These are phyloP conservation scores for Knoxia roxburghii DNA, from an alignment of 257 asterid genomes.

Conservation along the genomic window DNA sequence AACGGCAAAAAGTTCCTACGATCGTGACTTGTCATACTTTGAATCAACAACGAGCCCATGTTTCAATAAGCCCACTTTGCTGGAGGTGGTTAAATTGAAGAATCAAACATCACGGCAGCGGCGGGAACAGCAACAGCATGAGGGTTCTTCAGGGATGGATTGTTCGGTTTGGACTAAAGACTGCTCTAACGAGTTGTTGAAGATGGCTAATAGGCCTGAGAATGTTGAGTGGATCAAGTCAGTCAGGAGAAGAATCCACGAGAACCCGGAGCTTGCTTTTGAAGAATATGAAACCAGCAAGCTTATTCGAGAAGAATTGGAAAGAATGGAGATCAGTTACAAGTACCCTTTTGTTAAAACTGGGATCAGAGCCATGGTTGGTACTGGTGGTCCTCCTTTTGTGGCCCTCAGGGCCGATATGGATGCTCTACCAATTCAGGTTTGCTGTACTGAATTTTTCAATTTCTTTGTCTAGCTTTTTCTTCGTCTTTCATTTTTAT, in stretches of 20 bases:
- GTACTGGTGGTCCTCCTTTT: constrained; percentile 74
- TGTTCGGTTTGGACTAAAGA: constrained; percentile 45
- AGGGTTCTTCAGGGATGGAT: constrained; percentile 10
- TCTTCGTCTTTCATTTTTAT: background rate
- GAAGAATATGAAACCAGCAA: constrained; percentile 69
- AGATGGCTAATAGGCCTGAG: constrained; percentile 34
- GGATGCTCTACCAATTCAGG: constrained; percentile 99
- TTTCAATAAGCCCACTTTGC: constrained; percentile 3
- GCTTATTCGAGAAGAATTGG: constrained; percentile 60
- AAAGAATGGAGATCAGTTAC: constrained; percentile 46
- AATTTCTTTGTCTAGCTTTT: background rate
- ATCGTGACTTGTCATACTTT: constrained; percentile 36
- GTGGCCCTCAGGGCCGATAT: constrained; percentile 91
- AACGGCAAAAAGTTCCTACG: constrained; percentile 2
- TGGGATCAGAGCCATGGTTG: constrained; percentile 73
- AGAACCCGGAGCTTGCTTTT: constrained; percentile 83
- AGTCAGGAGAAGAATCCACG: constrained; percentile 60
- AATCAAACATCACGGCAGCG: constrained; percentile 27
- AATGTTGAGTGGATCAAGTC: constrained; percentile 56
- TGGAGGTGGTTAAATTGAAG: constrained; percentile 1
- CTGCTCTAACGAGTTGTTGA: constrained; percentile 46
- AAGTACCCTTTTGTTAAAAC: constrained; percentile 63
- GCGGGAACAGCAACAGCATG: background rate
- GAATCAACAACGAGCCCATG: constrained; percentile 8
- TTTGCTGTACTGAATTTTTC: too few relatives aligned